These are phyloP conservation scores for Tetrahymena malaccensis DNA, from an alignment of 73 alveolate genomes.

Conservation along the genomic window DNA sequence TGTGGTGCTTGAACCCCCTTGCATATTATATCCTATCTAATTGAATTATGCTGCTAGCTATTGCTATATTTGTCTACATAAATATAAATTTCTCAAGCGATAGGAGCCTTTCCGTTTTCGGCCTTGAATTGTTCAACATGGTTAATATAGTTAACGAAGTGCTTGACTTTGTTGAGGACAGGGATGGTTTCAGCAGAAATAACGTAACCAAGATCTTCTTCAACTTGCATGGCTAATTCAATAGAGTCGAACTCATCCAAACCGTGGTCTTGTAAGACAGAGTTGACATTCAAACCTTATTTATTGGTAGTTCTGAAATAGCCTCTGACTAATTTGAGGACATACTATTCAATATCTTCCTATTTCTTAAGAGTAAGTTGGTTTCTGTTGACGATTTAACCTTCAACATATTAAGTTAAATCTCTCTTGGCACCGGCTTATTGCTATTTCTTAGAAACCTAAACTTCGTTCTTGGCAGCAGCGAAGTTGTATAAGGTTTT, in stretches of 20 bases:
- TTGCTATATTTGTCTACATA: not conserved
- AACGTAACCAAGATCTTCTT: slow-evolving; percentile 72
- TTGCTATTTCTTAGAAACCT: not conserved
- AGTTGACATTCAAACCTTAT: slow-evolving; percentile 49
- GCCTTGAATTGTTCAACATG: slow-evolving; percentile 60
- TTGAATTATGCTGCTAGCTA: not conserved
- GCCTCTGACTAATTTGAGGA: slow-evolving; percentile 43
- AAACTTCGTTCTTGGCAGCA: not conserved
- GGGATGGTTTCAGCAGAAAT: slow-evolving; percentile 74
- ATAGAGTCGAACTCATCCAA: slow-evolving; percentile 64
- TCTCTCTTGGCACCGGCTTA: not conserved
- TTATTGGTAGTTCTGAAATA: slow-evolving; percentile 74
- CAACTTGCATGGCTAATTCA: slow-evolving; percentile 68
- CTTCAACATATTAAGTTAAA: slow-evolving; percentile 16
- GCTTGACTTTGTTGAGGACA: slow-evolving; percentile 67
- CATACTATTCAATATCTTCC: slow-evolving; percentile 65
- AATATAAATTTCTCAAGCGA: slow-evolving; percentile 30
- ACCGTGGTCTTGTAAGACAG: slow-evolving; percentile 60
- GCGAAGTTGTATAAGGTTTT: not conserved
- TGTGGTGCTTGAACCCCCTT: not conserved
- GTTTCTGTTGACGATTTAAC: slow-evolving; percentile 25
- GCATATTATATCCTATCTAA: not conserved
- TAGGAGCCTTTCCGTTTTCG: slow-evolving; percentile 32
- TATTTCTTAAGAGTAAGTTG: slow-evolving; percentile 46
- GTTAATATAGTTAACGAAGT: slow-evolving; percentile 63